phyloP scores from a whole-genome alignment of 495 filamentous ascomycete species.

The Viridothelium virens region DNA sequence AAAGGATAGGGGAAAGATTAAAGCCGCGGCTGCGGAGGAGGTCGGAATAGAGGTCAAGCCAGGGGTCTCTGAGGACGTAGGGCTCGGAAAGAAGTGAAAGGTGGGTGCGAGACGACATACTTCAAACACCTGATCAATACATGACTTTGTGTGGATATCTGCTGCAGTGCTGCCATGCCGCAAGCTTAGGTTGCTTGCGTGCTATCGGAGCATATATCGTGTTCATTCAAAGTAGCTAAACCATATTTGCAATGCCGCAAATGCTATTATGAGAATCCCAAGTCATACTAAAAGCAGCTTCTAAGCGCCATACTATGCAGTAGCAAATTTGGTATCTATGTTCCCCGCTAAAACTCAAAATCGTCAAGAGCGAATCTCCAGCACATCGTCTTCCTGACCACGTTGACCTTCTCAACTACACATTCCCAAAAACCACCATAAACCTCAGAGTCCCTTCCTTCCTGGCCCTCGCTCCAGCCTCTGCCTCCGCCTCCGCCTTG shows the following conservation, averaged over 20 bases:
- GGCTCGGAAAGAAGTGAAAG: not conserved
- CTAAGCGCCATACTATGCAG: not conserved
- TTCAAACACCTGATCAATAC: too few species aligned
- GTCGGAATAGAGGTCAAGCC: slow-evolving; percentile 52
- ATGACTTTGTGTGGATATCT: too few species aligned
- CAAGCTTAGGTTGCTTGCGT: too few species aligned
- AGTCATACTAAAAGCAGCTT: not conserved
- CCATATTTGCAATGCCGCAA: not conserved
- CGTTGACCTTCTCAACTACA: slow-evolving; percentile 20
- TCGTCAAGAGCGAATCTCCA: not conserved
- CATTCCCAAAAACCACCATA: slow-evolving; percentile 50
- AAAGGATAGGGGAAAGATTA: slow-evolving; percentile 41
- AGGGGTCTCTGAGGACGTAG: slow-evolving; percentile 49
- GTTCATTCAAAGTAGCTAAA: too few species aligned
- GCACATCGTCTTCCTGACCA: not conserved
- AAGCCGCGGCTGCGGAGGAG: slow-evolving; percentile 60
- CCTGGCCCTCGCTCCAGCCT: slow-evolving; percentile 22
- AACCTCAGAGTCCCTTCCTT: slow-evolving; percentile 47
- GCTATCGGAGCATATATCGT: too few species aligned
- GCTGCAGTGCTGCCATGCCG: too few species aligned
- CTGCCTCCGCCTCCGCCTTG: slow-evolving; percentile 10
- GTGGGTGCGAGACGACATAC: not conserved
- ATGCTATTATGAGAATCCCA: not conserved
- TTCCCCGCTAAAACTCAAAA: not conserved
- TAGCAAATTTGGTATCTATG: slow-evolving; percentile 4